Base-by-base conservation (phyloP, 2,329 filamentous ascomycete genomes). In the Fusarium nematophilum region DNA sequence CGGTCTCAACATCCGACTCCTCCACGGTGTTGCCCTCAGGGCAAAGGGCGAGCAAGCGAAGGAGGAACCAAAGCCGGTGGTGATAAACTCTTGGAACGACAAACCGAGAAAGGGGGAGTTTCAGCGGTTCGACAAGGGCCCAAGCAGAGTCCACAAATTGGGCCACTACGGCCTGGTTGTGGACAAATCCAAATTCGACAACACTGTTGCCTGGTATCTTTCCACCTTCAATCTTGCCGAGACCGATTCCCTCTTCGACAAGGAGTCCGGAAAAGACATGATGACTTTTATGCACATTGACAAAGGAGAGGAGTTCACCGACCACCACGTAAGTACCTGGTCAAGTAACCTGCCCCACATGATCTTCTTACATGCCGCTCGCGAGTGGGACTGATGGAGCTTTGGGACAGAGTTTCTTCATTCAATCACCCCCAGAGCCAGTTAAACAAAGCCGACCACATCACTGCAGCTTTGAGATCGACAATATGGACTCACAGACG, bases 401-500 rank as follows among this genome's bases (percentile, higher is more conserved):
- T n/a, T n/a, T n/a, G n/a, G n/a, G n/a, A n/a, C n/a, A n/a, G n/a
- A n/a, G n/a, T n/a, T n/a, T n/a, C n/a, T n/a, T n/a, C n/a, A n/a
- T n/a, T n/a, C n/a, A n/a, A n/a, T n/a, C n/a, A n/a, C n/a, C n/a
- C n/a, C n/a, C n/a, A n/a, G n/a, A n/a, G n/a, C n/a, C n/a, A n/a
- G n/a, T n/a, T n/a, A n/a, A n/a, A n/a, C n/a, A n/a, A n/a, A n/a
- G n/a, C n/a, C n/a, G n/a, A n/a, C n/a, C n/a, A n/a, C n/a, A n/a
- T n/a, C n/a, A 74, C 51, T 52, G 43, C 3, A 72, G 69, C 13
- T 73, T 62, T 48, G 71, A 88, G 64, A 83, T 87, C 0, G 79
- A 83, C 26, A 84, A 88, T 65, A 85, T 86, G 59, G 86, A 89
- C 65, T 83, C 81, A 1, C 86, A 89, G 75, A 73, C 79, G 14